These are phyloP conservation scores for Colletotrichum camelliae DNA, from an alignment of 2,329 filamentous ascomycete genomes.

Conservation along the genomic window DNA sequence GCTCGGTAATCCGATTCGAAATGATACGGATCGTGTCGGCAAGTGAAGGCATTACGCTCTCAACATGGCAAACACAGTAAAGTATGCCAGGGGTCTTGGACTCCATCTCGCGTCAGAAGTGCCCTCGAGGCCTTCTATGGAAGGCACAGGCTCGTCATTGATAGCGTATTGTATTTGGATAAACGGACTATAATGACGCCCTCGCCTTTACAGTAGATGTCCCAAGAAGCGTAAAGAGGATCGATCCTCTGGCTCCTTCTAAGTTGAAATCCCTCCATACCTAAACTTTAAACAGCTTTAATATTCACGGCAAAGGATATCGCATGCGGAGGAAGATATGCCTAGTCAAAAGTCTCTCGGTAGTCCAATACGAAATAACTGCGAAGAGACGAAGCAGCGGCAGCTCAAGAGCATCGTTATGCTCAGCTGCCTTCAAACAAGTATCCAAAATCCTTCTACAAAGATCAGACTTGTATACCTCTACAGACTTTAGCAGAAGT, in stretches of 20 bases:
- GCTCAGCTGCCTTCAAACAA: accelerated
- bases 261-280: too few species aligned
- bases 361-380: too few species aligned
- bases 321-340: too few species aligned
- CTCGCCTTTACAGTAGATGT: accelerated
- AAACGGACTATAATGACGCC: neutral
- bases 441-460: accelerated
- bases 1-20: neutral
- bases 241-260: accelerated
- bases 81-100: accelerated
- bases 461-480: too few species aligned
- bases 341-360: too few species aligned
- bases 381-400: too few species aligned
- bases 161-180: accelerated
- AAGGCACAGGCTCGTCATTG: neutral
- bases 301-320: too few species aligned
- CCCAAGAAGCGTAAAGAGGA: accelerated
- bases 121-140: accelerated
- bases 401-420: neutral
- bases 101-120: neutral
- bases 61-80: neutral
- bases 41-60: neutral
- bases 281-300: too few species aligned
- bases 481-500: too few species aligned
- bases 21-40: neutral